Percentiles rank a stretch among this genome's conserved stretches.
phyloP scores from a whole-genome alignment of 1,139 yeast genomes.

The Geotrichum siamense region DNA sequence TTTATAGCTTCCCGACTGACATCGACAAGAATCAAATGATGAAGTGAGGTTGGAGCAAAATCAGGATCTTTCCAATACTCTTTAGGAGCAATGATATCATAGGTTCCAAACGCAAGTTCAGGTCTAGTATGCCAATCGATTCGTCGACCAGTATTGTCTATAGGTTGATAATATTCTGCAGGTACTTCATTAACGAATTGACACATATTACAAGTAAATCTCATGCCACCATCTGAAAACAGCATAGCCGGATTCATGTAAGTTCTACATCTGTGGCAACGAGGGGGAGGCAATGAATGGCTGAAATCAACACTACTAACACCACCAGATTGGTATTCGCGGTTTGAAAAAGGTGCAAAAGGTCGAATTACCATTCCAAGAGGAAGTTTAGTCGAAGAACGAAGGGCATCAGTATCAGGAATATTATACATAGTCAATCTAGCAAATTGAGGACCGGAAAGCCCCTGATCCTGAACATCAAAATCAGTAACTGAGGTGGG shows the following conservation, averaged over 20 bases:
- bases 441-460: constrained; percentile 72
- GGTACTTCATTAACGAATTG: constrained; percentile 70
- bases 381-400: constrained; percentile 70
- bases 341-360: constrained; percentile 45
- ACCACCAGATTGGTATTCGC: constrained; percentile 28
- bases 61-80: constrained; percentile 55
- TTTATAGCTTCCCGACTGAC: constrained; percentile 56
- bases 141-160: constrained; percentile 55
- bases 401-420: constrained; percentile 66
- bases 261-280: constrained; percentile 88
- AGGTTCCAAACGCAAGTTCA: constrained; percentile 76
- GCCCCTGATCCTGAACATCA: constrained; percentile 71
- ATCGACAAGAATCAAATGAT: constrained; percentile 74
- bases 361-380: constrained; percentile 77
- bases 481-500: constrained; percentile 75
- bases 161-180: constrained; percentile 54
- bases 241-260: constrained; percentile 81
- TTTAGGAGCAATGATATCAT: constrained; percentile 73
- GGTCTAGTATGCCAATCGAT: constrained; percentile 61
- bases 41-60: constrained; percentile 44
- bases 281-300: constrained; percentile 56
- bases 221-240: constrained; percentile 53
- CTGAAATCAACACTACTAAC: constrained; percentile 66
- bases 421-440: constrained; percentile 77
- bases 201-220: constrained; percentile 82